phyloP scores from a whole-genome alignment of 2,329 filamentous ascomycete genomes.

The Colletotrichum noveboracense region DNA sequence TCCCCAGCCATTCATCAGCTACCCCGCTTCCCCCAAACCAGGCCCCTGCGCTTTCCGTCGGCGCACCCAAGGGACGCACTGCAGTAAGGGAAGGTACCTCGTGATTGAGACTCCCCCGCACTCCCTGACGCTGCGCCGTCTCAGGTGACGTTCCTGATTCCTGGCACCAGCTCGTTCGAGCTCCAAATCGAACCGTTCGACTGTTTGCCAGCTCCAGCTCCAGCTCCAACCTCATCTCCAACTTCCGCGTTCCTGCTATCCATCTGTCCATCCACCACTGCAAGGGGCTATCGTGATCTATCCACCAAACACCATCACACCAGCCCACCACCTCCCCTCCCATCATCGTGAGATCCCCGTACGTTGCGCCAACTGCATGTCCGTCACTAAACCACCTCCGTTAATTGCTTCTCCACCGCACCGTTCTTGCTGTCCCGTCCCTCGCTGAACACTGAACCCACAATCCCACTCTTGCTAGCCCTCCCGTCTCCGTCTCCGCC shows the following conservation, averaged over 20 bases:
- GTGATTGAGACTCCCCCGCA: conserved; percentile 21
- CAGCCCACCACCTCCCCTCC: neutral
- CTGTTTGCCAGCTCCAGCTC: neutral
- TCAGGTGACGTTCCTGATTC: conserved; percentile 15
- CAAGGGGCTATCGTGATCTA: neutral
- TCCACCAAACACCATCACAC: neutral
- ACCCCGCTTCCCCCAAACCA: conserved; percentile 11
- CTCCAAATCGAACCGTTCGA: neutral
- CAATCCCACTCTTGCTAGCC: neutral
- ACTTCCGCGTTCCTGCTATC: neutral
- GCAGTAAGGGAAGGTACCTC: neutral
- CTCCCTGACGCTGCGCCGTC: conserved; percentile 19
- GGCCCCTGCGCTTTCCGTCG: neutral
- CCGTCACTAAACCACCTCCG: neutral
- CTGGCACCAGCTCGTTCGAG: neutral
- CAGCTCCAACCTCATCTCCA: neutral
- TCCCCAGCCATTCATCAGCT: neutral
- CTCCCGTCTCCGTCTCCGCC: neutral
- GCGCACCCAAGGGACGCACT: neutral
- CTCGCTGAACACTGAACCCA: neutral
- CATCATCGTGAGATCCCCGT: neutral
- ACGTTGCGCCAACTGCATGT: neutral
- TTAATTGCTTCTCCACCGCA: conserved; percentile 1
- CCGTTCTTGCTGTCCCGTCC: neutral
- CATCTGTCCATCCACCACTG: neutral